A percentile compares a stretch with the other conserved stretches of the same genome.
phyloP scores from a whole-genome alignment of 345 rosid genomes.

The Linum usitatissimum region DNA sequence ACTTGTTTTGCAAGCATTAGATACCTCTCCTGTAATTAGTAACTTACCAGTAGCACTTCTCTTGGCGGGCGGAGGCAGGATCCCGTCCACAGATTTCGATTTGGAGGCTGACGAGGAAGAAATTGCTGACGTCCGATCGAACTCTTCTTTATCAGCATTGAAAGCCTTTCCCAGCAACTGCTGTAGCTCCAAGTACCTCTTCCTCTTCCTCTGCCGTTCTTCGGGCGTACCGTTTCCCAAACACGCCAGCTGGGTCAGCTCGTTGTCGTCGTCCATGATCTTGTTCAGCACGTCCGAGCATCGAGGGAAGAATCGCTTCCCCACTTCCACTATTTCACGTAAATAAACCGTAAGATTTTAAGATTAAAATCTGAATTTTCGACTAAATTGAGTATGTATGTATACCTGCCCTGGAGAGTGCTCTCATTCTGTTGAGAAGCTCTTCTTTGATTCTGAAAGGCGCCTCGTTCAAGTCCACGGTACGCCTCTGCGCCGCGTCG shows the following conservation, averaged over 20 bases:
- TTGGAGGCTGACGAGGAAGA: conserved; percentile 42
- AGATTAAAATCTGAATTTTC: neutral
- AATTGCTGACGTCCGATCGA: conserved; percentile 25
- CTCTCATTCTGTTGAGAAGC: conserved; percentile 52
- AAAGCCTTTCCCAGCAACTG: conserved; percentile 48
- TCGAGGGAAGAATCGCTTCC: conserved; percentile 62
- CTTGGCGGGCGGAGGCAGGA: neutral
- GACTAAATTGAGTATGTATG: neutral
- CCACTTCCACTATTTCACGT: conserved; percentile 51
- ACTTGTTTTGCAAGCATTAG: too few relatives aligned
- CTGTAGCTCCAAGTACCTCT: conserved; percentile 50
- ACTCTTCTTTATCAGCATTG: conserved; percentile 51
- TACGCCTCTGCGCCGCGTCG: conserved; percentile 27
- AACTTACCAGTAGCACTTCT: neutral
- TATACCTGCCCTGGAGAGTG: conserved; percentile 64
- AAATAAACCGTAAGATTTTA: neutral
- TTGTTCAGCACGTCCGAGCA: conserved; percentile 60
- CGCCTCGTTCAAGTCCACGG: conserved; percentile 52
- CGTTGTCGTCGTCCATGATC: conserved; percentile 55
- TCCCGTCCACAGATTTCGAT: neutral
- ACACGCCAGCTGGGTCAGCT: conserved; percentile 44
- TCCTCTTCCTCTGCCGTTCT: conserved; percentile 38
- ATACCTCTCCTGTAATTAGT: neutral
- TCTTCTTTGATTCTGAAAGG: conserved; percentile 60
- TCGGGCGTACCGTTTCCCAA: conserved; percentile 41